These are phyloP conservation scores for Vitis vinifera DNA, from an alignment of 164 flowering plant genomes.

Conservation along the genomic window DNA sequence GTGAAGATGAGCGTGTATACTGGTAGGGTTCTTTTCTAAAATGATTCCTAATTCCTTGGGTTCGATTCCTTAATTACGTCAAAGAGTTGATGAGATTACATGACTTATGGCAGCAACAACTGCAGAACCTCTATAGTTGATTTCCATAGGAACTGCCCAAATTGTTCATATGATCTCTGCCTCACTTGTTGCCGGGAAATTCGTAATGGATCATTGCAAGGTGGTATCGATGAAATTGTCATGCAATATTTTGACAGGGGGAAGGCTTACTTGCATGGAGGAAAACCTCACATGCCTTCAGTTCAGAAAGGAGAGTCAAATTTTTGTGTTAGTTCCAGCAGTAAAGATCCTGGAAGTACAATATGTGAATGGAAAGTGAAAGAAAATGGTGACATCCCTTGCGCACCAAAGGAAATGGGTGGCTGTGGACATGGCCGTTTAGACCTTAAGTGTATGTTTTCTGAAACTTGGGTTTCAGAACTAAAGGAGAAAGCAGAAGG, in stretches of 20 bases:
- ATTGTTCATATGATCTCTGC: slow-evolving; percentile 27
- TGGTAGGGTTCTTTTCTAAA: neutral
- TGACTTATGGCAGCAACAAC: slow-evolving; percentile 10
- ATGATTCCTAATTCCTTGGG: too few relatives aligned
- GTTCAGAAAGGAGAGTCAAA: neutral
- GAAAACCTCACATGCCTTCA: neutral
- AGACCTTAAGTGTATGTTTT: slow-evolving; percentile 17
- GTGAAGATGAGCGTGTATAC: slow-evolving; percentile 19
- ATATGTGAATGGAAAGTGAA: slow-evolving; percentile 16
- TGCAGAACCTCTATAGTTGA: slow-evolving; percentile 30
- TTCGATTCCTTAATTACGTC: too few relatives aligned
- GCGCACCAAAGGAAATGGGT: slow-evolving; percentile 18
- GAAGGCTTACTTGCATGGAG: slow-evolving; percentile 5
- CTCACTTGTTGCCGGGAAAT: slow-evolving; percentile 27
- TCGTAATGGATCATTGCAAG: slow-evolving; percentile 11
- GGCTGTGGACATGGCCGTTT: slow-evolving; percentile 18
- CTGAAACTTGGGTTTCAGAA: slow-evolving; percentile 6
- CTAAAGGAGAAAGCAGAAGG: slow-evolving; percentile 15
- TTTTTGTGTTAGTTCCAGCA: too few relatives aligned
- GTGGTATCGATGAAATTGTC: neutral
- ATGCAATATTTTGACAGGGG: slow-evolving; percentile 5
- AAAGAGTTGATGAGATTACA: too few relatives aligned
- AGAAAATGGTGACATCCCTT: slow-evolving; percentile 21
- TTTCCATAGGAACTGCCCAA: neutral
- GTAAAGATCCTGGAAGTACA: neutral